phyloP scores from a whole-genome alignment of 108 stramenopile genomes.

The Epipyxis sp. region DNA sequence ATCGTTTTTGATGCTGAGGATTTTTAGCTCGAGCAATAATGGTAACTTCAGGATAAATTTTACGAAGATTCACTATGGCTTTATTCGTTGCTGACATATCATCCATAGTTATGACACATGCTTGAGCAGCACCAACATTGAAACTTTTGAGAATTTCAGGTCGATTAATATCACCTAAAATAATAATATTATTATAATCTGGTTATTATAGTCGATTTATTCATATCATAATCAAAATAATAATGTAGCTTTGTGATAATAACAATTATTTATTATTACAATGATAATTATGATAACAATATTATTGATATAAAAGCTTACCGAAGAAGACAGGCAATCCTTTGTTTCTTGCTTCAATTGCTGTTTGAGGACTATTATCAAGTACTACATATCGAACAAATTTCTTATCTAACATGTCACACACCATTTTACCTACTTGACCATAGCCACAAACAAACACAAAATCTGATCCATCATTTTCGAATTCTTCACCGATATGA shows the following conservation, averaged over 20 bases:
- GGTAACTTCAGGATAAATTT: conserved; percentile 74
- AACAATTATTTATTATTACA: no score
- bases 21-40: conserved; percentile 74
- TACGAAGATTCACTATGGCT: conserved; percentile 78
- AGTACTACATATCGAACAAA: conserved; percentile 87
- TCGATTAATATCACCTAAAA: conserved; percentile 87
- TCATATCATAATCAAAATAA: no score
- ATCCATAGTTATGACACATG: conserved; percentile 82
- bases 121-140: conserved; percentile 85
- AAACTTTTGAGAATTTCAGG: conserved; percentile 83
- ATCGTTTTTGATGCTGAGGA: conserved; percentile 79
- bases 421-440: conserved; percentile 84
- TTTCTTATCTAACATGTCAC: conserved; percentile 85
- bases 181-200: no score
- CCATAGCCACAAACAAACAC: conserved; percentile 93
- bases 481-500: no score
- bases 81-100: conserved; percentile 77
- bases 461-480: no score
- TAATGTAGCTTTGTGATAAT: no score
- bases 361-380: conserved; percentile 83
- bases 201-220: no score
- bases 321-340: neutral
- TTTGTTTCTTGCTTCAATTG: conserved; percentile 81
- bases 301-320: no score
- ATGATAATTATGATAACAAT: no score